These are phyloP conservation scores for Apiotrichum brassicae DNA, from an alignment of 1,284 basidiomycete species.

Conservation along the genomic window DNA sequence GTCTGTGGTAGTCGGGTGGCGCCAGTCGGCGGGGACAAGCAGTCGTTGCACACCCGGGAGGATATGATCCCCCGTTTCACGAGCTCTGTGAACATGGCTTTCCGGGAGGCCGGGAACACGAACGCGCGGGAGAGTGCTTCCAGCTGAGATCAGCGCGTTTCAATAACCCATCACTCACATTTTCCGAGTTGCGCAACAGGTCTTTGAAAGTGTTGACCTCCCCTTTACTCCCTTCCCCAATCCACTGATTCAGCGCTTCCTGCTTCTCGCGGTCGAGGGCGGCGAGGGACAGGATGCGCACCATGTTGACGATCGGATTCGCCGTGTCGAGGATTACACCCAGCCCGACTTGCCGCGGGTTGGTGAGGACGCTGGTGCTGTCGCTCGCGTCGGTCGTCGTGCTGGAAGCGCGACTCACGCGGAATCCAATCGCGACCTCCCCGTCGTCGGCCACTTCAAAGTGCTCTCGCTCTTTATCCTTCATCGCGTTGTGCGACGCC, in stretches of 20 bases:
- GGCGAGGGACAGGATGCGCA: constrained; percentile 18
- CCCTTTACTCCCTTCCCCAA: constrained; percentile 14
- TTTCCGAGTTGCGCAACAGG: constrained; percentile 3
- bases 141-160: background rate
- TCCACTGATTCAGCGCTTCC: constrained; percentile 30
- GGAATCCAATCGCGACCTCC: background rate
- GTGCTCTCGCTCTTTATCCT: no score
- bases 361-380: background rate
- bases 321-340: background rate
- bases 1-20: no score
- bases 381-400: background rate
- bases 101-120: constrained; percentile 2
- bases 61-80: constrained; percentile 1
- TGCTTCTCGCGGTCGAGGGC: constrained; percentile 36
- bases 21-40: no score
- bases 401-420: background rate
- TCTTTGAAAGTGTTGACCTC: constrained; percentile 7
- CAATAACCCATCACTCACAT: constrained; percentile 1
- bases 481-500: no score
- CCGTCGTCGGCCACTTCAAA: background rate
- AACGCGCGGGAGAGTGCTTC: constrained; percentile 6
- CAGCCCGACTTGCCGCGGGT: background rate
- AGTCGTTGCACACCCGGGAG: background rate
- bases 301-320: constrained; percentile 16
- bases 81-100: constrained; percentile 2